Conservation (phyloP, 805 yeast species). For the fission yeast (Schizosaccharomyces pombe) region DNA sequence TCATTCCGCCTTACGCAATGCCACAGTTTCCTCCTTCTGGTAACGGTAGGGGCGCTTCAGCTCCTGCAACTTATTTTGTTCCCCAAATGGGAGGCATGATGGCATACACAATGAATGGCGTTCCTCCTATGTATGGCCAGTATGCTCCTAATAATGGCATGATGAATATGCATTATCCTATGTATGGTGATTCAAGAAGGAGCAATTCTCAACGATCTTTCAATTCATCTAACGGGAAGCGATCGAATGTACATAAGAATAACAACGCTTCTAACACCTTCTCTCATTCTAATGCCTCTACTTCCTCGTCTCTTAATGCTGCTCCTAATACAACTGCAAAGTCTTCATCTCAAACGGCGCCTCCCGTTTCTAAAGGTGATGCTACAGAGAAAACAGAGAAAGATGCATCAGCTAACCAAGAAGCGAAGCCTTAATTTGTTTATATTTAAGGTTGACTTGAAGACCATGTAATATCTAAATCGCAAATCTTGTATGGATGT, state of each 20-base stretch:
- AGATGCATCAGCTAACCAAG: too few species aligned
- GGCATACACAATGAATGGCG: neutral
- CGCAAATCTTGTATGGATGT: too few species aligned
- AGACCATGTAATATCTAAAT: too few species aligned
- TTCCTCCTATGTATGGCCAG: conserved; percentile 1
- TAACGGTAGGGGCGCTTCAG: neutral
- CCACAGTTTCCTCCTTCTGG: neutral
- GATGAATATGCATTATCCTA: neutral
- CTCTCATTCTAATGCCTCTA: neutral
- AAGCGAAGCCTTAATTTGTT: too few species aligned
- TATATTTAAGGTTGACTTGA: too few species aligned
- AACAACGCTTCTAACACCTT: neutral
- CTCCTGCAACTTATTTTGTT: neutral
- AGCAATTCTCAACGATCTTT: neutral
- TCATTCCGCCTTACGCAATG: neutral
- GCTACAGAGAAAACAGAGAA: too few species aligned
- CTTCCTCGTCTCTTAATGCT: neutral
- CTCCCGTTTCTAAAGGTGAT: neutral
- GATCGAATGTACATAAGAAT: neutral
- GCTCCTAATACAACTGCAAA: neutral
- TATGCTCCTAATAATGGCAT: neutral
- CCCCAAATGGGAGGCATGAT: neutral
- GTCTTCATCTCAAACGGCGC: neutral
- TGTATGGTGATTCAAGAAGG: neutral
- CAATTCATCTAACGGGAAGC: neutral